Percentiles rank a stretch among this genome's conserved stretches.
These are phyloP conservation scores for Anthoceros angustus DNA, from an alignment of 225 moss, liverwort and hornwort species.

Conservation along the genomic window DNA sequence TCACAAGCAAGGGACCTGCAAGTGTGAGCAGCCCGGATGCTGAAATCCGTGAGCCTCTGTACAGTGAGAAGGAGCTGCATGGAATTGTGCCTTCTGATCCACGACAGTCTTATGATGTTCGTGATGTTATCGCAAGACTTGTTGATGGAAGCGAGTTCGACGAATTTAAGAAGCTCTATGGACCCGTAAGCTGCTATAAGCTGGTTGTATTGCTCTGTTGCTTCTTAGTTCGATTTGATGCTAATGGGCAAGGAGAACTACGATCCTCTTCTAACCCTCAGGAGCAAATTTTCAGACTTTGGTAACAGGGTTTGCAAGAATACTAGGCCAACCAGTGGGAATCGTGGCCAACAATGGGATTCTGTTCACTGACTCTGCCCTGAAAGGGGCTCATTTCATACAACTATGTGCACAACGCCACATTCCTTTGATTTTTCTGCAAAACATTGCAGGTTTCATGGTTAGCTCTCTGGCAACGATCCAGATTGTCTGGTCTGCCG, in stretches of 20 bases:
- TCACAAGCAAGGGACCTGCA: conserved; percentile 20
- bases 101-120: conserved; percentile 62
- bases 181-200: conserved; percentile 44
- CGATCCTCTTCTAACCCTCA: conserved; percentile 3
- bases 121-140: conserved; percentile 68
- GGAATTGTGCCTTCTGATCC: conserved; percentile 72
- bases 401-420: conserved; percentile 96
- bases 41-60: conserved; percentile 40
- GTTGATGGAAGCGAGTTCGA: conserved; percentile 99
- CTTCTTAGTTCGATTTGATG: conserved; percentile 3
- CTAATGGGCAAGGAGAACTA: not conserved
- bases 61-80: conserved; percentile 55
- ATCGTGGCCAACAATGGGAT: conserved; percentile 92
- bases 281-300: conserved; percentile 35
- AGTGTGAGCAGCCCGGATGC: conserved; percentile 9
- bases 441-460: conserved; percentile 97
- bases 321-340: conserved; percentile 82
- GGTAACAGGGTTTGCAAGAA: conserved; percentile 86
- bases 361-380: conserved; percentile 85
- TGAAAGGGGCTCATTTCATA: conserved; percentile 97
- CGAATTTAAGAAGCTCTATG: conserved; percentile 94
- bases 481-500: not conserved
- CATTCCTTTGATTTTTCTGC: conserved; percentile 85
- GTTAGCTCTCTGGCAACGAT: conserved; percentile 20
- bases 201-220: conserved; percentile 9